Percentiles rank a stretch among this genome's conserved stretches.
Conservation (phyloP, 108 stramenopile species). For the Cyclotella sp. region DNA sequence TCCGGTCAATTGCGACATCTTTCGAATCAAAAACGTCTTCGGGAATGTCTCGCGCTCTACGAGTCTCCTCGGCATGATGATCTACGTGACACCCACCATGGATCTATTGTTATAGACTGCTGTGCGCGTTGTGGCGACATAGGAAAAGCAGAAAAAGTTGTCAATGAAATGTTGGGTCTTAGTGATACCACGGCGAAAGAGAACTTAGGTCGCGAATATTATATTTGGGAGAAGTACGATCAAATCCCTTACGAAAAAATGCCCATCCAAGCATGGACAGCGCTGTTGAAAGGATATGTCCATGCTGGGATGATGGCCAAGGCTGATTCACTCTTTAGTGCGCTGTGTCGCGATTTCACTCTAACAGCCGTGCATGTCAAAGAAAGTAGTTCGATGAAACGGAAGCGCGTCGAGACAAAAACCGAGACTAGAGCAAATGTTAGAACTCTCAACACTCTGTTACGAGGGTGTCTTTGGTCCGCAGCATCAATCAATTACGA, state of each 20-base stretch:
- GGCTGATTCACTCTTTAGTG: constrained; percentile 64
- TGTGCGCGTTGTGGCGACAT: constrained; percentile 81
- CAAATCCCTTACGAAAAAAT: constrained; percentile 22
- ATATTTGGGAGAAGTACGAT: constrained; percentile 51
- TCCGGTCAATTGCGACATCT: constrained; percentile 66
- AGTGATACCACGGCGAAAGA: background rate
- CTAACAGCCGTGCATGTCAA: background rate
- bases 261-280: constrained; percentile 75
- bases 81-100: constrained; percentile 81
- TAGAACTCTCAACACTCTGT: constrained; percentile 81
- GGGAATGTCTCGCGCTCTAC: constrained; percentile 72
- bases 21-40: constrained; percentile 70
- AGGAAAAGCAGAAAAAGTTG: constrained; percentile 35
- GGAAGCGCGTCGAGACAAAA: constrained; percentile 28
- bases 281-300: constrained; percentile 78
- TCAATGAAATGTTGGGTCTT: constrained; percentile 26
- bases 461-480: constrained; percentile 88
- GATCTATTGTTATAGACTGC: constrained; percentile 83
- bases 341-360: constrained; percentile 54
- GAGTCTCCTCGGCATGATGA: constrained; percentile 46
- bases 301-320: constrained; percentile 75
- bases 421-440: constrained; percentile 65
- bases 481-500: constrained; percentile 52
- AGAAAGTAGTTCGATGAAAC: constrained; percentile 11
- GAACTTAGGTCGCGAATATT: background rate